Base-by-base conservation (phyloP, 148 eudicot genomes). In the Rhododendron molle region DNA sequence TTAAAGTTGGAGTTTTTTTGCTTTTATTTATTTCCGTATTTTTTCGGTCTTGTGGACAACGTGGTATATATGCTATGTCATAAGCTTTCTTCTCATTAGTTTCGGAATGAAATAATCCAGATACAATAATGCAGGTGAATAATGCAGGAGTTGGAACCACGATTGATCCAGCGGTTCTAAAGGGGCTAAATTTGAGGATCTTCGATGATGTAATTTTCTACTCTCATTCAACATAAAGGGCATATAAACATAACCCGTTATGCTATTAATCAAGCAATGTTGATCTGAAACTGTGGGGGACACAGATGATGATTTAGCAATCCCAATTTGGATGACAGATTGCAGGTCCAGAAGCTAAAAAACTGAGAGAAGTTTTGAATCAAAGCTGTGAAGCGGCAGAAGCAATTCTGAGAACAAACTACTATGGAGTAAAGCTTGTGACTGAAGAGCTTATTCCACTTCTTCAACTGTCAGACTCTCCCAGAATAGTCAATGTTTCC, bases 391-490 rank as follows among this genome's bases (percentile, higher is more conserved):
- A 91, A 74, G 26, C 26, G 54, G 91, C 87, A 58, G 90, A 87
- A 86, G 81, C 76, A 16, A 89, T 92, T 88, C 60, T 92, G 65
- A 60, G 80, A 49, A 91, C 92, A 85, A 92, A 92, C 47, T 92
- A 89, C 73, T 88, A 89, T 83, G 94, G 90, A 34, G 85, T 74
- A 3, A 92, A 92, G 78, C 54, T 73, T 9, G 72, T 88, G 28
- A 83, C 83, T 28, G 85, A 87, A 69, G 88, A 85, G 30, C 73
- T 92, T 15, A 47, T 90, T 80, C 92, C 91, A 8, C 89, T 92
- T 13, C 94, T 92, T 40, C 87, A 89, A 71, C 82, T 87, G 28
- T 92, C 94, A 2, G 81, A 74, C 60, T 90, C 92, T 2, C 87
- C 90, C 2, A 85, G 89, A 84, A 89, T 92, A 67, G 90, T 92